phyloP scores from a whole-genome alignment of 1,284 basidiomycete species.

The Ceratobasidium sp. region DNA sequence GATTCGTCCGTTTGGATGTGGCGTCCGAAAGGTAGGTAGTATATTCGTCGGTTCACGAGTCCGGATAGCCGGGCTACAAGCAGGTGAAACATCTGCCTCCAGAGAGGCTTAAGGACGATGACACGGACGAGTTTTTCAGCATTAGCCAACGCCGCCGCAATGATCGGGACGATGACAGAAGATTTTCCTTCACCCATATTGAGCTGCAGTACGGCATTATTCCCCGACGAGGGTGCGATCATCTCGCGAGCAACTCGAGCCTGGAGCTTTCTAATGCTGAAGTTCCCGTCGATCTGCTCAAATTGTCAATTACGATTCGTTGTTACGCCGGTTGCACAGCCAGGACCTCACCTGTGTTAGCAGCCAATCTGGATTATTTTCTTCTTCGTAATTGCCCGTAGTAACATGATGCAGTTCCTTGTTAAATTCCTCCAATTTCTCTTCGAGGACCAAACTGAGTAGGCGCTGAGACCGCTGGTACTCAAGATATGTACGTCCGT shows the following conservation, averaged over 20 bases:
- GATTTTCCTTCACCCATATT: constrained; percentile 69
- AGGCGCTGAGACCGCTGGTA: constrained; percentile 7
- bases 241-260: constrained; percentile 55
- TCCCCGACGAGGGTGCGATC: constrained; percentile 52
- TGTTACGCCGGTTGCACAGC: background rate
- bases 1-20: constrained; percentile 46
- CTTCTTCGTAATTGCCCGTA: background rate
- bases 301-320: background rate
- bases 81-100: constrained; percentile 58
- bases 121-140: constrained; percentile 56
- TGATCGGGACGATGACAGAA: constrained; percentile 59
- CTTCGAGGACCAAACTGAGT: background rate
- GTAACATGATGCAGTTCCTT: constrained; percentile 5
- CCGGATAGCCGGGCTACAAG: constrained; percentile 56
- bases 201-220: constrained; percentile 57
- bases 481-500: background rate
- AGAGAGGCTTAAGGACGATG: constrained; percentile 56
- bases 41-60: constrained; percentile 57
- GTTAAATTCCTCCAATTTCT: background rate
- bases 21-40: too few relatives aligned
- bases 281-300: constrained; percentile 55
- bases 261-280: constrained; percentile 56
- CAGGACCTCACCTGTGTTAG: constrained; percentile 19
- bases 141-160: constrained; percentile 54
- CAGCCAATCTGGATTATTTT: constrained; percentile 1